phyloP scores from a whole-genome alignment of 805 yeast species.

The Hanseniaspora pseudoguilliermondii region DNA sequence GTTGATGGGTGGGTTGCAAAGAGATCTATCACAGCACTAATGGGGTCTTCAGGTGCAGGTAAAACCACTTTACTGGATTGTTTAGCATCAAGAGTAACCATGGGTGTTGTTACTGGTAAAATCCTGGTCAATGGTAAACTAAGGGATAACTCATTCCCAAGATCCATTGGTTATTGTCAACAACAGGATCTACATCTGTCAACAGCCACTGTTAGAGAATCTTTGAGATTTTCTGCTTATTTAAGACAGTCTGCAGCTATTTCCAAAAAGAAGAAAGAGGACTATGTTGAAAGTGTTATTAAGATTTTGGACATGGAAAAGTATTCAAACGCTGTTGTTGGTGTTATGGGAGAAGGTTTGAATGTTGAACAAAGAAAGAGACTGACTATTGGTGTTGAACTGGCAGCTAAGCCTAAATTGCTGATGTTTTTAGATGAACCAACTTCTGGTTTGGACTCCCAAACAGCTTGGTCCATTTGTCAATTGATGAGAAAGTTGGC shows the following conservation, averaged over 20 bases:
- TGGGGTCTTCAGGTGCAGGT: slow-evolving; percentile 71
- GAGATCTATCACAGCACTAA: slow-evolving; percentile 59
- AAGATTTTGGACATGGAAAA: slow-evolving; percentile 47
- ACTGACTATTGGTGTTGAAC: slow-evolving; percentile 50
- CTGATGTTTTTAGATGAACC: slow-evolving; percentile 52
- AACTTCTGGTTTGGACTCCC: slow-evolving; percentile 50
- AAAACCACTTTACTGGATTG: slow-evolving; percentile 58
- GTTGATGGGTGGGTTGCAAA: slow-evolving; percentile 70
- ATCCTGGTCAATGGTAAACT: slow-evolving; percentile 45
- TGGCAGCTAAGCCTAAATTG: slow-evolving; percentile 48
- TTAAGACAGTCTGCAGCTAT: slow-evolving; percentile 45
- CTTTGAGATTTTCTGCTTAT: slow-evolving; percentile 48
- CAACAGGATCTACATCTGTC: slow-evolving; percentile 59
- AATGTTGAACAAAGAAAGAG: slow-evolving; percentile 50
- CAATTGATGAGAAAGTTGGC: slow-evolving; percentile 46
- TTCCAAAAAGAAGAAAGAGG: slow-evolving; percentile 41
- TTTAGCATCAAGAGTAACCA: slow-evolving; percentile 48
- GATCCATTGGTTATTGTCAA: slow-evolving; percentile 56
- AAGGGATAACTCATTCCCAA: slow-evolving; percentile 39
- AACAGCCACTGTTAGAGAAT: slow-evolving; percentile 58
- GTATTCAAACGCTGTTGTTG: slow-evolving; percentile 60
- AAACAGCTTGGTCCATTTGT: slow-evolving; percentile 49
- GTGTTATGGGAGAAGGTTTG: slow-evolving; percentile 51
- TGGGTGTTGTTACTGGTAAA: slow-evolving; percentile 54
- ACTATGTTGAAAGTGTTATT: slow-evolving; percentile 50